Evolutionary conservation across 331 rosid genomes (phyloP).

Genomic region (Acacia pycnantha): DNA sequence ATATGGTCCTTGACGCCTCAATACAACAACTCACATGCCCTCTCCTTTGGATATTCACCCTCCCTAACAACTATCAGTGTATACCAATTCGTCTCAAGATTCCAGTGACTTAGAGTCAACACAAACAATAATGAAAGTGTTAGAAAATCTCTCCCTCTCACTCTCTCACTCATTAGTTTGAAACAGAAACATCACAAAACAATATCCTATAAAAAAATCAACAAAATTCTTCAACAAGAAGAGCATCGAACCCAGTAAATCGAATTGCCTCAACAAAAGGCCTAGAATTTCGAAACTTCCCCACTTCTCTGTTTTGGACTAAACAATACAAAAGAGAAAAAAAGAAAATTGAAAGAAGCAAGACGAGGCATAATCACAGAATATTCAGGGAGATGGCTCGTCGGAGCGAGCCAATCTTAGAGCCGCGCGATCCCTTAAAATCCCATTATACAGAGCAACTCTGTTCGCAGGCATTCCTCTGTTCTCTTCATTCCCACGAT

Average conservation of each 20-base stretch:
- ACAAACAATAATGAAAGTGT: too few relatives aligned
- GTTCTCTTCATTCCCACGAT: neutral
- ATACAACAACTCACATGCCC: too few relatives aligned
- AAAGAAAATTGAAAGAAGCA: neutral
- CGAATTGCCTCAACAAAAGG: neutral
- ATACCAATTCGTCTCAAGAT: too few relatives aligned
- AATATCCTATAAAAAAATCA: neutral
- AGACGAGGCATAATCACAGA: slow-evolving; percentile 26
- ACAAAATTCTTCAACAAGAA: neutral
- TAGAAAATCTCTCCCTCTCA: too few relatives aligned
- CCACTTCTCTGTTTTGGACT: neutral
- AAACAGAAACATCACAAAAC: too few relatives aligned
- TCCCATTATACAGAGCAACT: slow-evolving; percentile 74
- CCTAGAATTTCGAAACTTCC: neutral
- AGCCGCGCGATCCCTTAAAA: slow-evolving; percentile 70
- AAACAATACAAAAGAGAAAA: neutral
- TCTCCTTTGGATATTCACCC: too few relatives aligned
- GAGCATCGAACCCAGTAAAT: neutral
- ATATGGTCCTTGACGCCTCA: too few relatives aligned
- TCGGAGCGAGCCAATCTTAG: slow-evolving; percentile 66
- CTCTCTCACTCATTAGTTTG: too few relatives aligned
- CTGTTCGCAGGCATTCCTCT: slow-evolving; percentile 76
- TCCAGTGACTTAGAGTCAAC: too few relatives aligned
- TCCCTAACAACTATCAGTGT: too few relatives aligned
- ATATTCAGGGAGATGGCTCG: slow-evolving; percentile 30